Conservation (phyloP, 768 basidiomycete genomes). For the Trametes sanguinea region DNA sequence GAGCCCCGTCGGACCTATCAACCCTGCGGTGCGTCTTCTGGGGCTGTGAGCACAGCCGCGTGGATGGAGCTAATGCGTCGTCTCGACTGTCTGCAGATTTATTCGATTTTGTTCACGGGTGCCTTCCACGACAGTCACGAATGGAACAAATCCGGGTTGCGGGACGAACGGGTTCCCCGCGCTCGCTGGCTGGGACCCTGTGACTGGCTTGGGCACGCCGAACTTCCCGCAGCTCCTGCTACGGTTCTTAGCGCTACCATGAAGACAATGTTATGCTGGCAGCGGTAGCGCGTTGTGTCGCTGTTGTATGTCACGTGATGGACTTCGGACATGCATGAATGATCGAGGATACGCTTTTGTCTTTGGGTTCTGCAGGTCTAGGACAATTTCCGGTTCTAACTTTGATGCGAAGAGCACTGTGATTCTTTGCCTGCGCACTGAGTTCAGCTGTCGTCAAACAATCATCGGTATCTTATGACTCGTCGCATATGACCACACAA, state of each 20-base stretch:
- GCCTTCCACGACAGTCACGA: slow-evolving; percentile 39
- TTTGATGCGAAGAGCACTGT: too few relatives aligned
- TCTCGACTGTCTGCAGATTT: slow-evolving; percentile 12
- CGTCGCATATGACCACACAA: too few relatives aligned
- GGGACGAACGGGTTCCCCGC: slow-evolving; percentile 39
- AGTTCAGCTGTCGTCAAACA: too few relatives aligned
- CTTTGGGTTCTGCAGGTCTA: too few relatives aligned
- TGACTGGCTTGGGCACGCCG: slow-evolving; percentile 38
- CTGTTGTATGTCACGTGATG: too few relatives aligned
- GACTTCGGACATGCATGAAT: too few relatives aligned
- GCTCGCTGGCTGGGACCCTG: slow-evolving; percentile 37
- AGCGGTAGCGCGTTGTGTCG: too few relatives aligned
- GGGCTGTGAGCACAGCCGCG: neutral
- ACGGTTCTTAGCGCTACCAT: slow-evolving; percentile 21
- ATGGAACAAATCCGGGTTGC: slow-evolving; percentile 38
- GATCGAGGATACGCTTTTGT: too few relatives aligned
- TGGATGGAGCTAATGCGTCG: neutral
- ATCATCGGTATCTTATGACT: too few relatives aligned
- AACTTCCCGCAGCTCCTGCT: slow-evolving; percentile 28
- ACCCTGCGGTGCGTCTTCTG: slow-evolving; percentile 27
- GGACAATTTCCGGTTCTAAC: too few relatives aligned
- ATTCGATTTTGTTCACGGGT: slow-evolving; percentile 23
- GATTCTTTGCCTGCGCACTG: too few relatives aligned
- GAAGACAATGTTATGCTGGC: neutral
- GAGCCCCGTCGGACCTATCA: slow-evolving; percentile 35